Evolutionary conservation across 805 yeast species (phyloP), one percentile per base, ranked within the genome.

Genomic region (Metschnikowia matae): DNA sequence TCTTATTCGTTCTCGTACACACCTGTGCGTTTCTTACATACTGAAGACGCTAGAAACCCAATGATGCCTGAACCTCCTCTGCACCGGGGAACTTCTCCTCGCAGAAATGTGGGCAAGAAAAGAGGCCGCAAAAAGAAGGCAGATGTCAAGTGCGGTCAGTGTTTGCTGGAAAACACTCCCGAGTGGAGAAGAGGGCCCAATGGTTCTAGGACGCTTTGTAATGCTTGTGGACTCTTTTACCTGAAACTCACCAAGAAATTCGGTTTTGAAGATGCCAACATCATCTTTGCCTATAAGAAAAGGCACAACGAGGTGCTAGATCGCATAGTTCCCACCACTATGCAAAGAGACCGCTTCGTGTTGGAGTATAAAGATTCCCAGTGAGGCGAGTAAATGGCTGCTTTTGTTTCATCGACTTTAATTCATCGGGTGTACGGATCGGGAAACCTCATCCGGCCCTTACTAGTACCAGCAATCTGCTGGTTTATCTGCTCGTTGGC

Each of bases 171-270:
- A n/a, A 55, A 81, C 43, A 87, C 96, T 0, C 97, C 97, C 0
- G 97, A 91, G 66, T 90, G 97, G 97, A 77, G 97, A 62, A 75
- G 85, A 53, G 97, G 97, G 0, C 96, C 96, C 0, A 78, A 80
- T 50, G 96, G 96, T 0, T 81, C 84, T 4, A 77, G 89, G 59
- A 86, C 92, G 0, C 72, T 90, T 52, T 90, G 97, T 68, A 90
- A 90, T 66, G 97, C 97, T 0, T 91, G 97, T 69, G 97, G 97
- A 0, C 70, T 91, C 44, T 86, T 83, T 59, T 84, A 78, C 61
- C 75, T 85, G 14, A 86, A 86, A 60, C 62, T 86, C 49, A 69
- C 75, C 4, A 83, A 75, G 56, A 74, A 71, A 52, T 64, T 70
- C 52, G 83, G 83, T 1, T 47, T 56, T 3, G 66, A 65, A 4